Percentiles rank a stretch among this genome's conserved stretches.
Evolutionary conservation across 176 grass and related monocot genomes (phyloP).

Genomic region (Olyra latifolia): DNA sequence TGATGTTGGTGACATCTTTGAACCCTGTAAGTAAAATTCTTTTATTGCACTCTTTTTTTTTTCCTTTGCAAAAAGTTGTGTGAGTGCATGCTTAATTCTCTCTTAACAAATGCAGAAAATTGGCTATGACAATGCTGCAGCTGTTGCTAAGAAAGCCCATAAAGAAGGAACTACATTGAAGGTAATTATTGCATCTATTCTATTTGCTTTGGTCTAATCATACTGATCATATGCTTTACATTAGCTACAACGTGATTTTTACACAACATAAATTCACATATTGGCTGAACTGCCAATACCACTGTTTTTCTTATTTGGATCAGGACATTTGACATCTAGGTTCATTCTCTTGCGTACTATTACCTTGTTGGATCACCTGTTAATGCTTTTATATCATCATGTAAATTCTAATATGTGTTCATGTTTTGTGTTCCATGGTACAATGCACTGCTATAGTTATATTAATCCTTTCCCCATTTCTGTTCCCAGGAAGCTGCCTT

Average conservation of each 20-base stretch:
- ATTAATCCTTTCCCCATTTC: not conserved
- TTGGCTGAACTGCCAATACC: not conserved
- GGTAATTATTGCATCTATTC: conserved; percentile 53
- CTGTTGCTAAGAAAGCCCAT: conserved; percentile 99
- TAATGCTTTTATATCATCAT: not conserved
- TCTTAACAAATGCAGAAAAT: conserved; percentile 72
- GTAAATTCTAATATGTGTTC: no score
- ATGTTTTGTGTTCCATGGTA: not conserved
- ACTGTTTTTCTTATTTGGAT: not conserved
- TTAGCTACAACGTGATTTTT: not conserved
- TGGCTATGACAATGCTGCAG: conserved; percentile 94
- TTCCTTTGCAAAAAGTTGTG: conserved; percentile 15
- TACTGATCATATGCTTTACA: not conserved
- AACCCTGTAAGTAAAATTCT: conserved; percentile 81
- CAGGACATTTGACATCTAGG: not conserved
- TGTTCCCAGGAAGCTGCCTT: conserved; percentile 75
- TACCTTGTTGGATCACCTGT: not conserved
- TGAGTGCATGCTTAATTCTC: conserved; percentile 19
- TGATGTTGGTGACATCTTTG: conserved; percentile 97
- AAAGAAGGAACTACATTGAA: conserved; percentile 99
- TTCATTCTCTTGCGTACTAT: not conserved
- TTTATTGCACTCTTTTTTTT: conserved; percentile 14
- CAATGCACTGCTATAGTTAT: not conserved
- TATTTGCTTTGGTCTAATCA: not conserved
- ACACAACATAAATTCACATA: not conserved